Evolutionary conservation across 257 asterid genomes (phyloP), one percentile per base, ranked within the genome.

Genomic region (Scutellaria galericulata): DNA sequence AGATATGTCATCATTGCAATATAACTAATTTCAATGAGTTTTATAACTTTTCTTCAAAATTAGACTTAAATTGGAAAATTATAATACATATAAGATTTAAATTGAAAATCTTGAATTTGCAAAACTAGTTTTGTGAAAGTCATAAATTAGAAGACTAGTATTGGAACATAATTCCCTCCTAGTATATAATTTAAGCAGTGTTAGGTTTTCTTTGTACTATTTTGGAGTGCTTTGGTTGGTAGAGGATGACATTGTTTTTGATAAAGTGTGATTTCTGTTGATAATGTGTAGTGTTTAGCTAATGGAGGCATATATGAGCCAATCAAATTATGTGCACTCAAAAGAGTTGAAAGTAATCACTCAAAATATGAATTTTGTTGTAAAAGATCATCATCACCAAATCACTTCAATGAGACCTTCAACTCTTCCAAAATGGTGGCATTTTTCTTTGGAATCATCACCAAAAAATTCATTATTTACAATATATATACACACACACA

Each of bases 141-240:
- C 27, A 24, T 24, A 24, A 24, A 24, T 24, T 24, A 24, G 27
- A 24, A 2, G 27, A 24, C 27, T 24, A 24, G 27, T 24, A 1
- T 24, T 24, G 27, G 2, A 24, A 24, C 27, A 24, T 24, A 24
- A 1, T 24, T 24, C 2, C 0, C 27, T 24, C 27, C 27, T 24
- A 24, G 27, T 24, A 24, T 24, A 12, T 50, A 6, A 50, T 50
- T 50, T n/a, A 12, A 2, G 7, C 12, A 18, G 72, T 78, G 66
- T 54, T 51, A 44, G 71, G 62, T 66, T 71, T 77, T 13, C 37
- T 35, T 72, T 70, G 7, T 9, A 45, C 35, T 35, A 14, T 47
- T 20, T 79, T 24, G 64, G 50, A 45, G 72, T 71, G 77, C 54
- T 52, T 72, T 72, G 77, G 63, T 71, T 76, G 81, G 79, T 80